Evolutionary conservation across 352 stramenopile genomes (phyloP).

Genomic region (Phytophthora macrochlamydospora): DNA sequence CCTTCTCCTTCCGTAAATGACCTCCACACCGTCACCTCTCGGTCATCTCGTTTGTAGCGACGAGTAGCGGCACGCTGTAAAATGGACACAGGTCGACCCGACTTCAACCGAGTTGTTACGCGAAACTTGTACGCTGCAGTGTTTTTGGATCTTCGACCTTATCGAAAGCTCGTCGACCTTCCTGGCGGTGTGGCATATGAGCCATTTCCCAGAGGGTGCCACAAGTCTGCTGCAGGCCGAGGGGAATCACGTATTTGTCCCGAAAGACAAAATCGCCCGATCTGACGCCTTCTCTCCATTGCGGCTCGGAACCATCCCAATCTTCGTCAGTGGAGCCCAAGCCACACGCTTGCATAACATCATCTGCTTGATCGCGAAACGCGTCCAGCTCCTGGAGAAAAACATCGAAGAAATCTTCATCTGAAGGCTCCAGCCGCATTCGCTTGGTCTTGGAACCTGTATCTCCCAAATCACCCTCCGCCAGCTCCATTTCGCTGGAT

Average conservation of each 20-base stretch:
- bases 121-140: slow-evolving; percentile 14
- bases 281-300: slow-evolving; percentile 1
- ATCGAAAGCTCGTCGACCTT: slow-evolving; percentile 3
- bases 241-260: slow-evolving; percentile 5
- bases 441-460: neutral
- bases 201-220: slow-evolving; percentile 4
- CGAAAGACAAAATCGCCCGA: slow-evolving; percentile 6
- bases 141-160: neutral
- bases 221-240: slow-evolving; percentile 14
- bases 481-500: neutral
- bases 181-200: slow-evolving; percentile 12
- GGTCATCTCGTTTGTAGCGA: neutral
- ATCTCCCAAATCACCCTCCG: neutral
- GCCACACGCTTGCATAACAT: slow-evolving; percentile 5
- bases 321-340: slow-evolving; percentile 2
- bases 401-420: slow-evolving; percentile 2
- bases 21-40: neutral
- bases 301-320: neutral
- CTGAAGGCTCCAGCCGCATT: slow-evolving; percentile 4
- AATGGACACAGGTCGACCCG: neutral
- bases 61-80: neutral
- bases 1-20: neutral
- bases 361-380: slow-evolving; percentile 3
- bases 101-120: neutral
- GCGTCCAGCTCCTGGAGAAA: slow-evolving; percentile 4